These are phyloP conservation scores for Ephemerocybe angulata DNA, from an alignment of 768 basidiomycete genomes.

Conservation along the genomic window DNA sequence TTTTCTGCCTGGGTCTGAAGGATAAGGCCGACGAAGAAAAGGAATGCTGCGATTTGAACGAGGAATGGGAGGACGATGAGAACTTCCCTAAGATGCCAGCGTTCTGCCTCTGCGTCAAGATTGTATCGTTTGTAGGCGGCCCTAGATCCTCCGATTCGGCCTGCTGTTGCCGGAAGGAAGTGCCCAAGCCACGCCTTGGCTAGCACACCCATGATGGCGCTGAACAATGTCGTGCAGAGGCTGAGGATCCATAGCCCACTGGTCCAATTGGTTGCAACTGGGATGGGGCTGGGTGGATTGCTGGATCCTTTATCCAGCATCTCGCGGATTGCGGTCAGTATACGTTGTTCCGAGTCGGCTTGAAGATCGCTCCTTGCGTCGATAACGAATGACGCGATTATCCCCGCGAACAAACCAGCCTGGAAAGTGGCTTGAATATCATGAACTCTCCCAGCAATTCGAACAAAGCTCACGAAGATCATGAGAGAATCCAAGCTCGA, in stretches of 20 bases:
- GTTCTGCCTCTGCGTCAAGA: not conserved
- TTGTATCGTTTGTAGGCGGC: not conserved
- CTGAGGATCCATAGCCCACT: conserved; percentile 25
- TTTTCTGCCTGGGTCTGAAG: not conserved
- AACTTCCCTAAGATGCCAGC: not conserved
- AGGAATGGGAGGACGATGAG: not conserved
- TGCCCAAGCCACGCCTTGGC: conserved; percentile 19
- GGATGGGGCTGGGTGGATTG: conserved; percentile 9
- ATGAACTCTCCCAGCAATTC: not conserved
- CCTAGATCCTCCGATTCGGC: too few relatives aligned
- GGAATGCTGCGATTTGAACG: not conserved
- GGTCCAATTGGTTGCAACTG: conserved; percentile 14
- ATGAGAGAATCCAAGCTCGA: conserved; percentile 5
- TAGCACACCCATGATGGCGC: conserved; percentile 25
- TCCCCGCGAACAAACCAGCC: conserved; percentile 22
- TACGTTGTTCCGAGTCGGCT: conserved; percentile 12
- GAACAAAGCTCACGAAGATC: conserved; percentile 2
- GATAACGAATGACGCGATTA: conserved; percentile 18
- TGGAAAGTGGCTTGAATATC: not conserved
- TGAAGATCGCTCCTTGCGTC: conserved; percentile 16
- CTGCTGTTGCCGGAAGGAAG: conserved; percentile 16
- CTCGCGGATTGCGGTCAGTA: conserved; percentile 7
- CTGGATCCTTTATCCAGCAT: not conserved
- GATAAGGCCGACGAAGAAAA: not conserved
- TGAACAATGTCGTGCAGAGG: conserved; percentile 19